phyloP scores from a whole-genome alignment of 805 yeast genomes.

The Metschnikowia colocasiae region DNA sequence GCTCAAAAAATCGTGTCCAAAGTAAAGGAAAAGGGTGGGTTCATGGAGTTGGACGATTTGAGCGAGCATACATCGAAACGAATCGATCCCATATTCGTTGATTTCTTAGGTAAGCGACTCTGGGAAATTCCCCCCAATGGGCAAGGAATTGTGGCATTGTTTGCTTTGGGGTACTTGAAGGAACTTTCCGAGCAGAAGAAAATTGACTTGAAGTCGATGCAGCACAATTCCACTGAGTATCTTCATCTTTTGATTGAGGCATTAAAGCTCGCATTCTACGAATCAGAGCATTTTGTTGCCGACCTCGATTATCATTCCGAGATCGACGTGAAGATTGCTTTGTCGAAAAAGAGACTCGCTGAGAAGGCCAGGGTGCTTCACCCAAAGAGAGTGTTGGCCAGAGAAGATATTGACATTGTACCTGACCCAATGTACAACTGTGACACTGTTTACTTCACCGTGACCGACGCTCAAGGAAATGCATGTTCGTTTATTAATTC shows the following conservation, averaged over 20 bases:
- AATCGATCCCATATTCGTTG: constrained; percentile 59
- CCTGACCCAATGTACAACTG: constrained; percentile 17
- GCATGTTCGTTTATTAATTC: constrained; percentile 82
- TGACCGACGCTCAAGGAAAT: constrained; percentile 13
- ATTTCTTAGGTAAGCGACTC: constrained; percentile 48
- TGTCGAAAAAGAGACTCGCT: constrained; percentile 26
- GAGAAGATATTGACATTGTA: constrained; percentile 15
- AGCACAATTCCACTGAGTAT: constrained; percentile 69
- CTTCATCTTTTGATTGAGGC: constrained; percentile 67
- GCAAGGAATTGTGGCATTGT: constrained; percentile 72
- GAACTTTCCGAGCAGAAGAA: constrained; percentile 46
- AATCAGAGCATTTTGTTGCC: constrained; percentile 68
- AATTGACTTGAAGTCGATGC: constrained; percentile 38
- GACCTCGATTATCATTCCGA: constrained; percentile 48
- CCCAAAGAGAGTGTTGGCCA: constrained; percentile 7
- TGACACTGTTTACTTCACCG: constrained; percentile 18
- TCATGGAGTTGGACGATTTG: constrained; percentile 54
- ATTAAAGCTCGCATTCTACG: constrained; percentile 69
- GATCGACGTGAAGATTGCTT: constrained; percentile 38
- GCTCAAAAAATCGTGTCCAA: constrained; percentile 62
- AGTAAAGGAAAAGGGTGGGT: constrained; percentile 52
- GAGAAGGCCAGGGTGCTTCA: constrained; percentile 9
- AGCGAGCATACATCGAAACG: constrained; percentile 53
- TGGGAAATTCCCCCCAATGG: constrained; percentile 89
- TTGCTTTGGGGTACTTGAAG: constrained; percentile 64